These are phyloP conservation scores for Ganoderma multipileum DNA, from an alignment of 1,284 basidiomycete species.

Conservation along the genomic window DNA sequence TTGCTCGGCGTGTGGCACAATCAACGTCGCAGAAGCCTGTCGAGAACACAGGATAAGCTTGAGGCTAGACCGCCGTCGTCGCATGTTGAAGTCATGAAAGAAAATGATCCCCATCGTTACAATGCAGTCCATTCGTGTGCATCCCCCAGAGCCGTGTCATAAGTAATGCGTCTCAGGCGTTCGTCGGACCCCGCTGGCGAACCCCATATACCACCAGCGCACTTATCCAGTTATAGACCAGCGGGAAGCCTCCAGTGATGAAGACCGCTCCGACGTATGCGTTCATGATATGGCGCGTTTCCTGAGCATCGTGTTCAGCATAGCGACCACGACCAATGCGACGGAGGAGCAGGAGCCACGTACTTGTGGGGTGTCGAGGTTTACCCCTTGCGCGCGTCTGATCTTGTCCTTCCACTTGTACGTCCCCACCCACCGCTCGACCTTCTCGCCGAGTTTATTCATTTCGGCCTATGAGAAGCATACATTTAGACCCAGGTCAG, in stretches of 20 bases:
- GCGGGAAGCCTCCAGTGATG: conserved; percentile 57
- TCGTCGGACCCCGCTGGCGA: neutral
- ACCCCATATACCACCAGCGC: neutral
- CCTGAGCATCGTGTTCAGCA: conserved; percentile 46
- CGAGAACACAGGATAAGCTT: neutral
- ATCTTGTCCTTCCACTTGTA: conserved; percentile 67
- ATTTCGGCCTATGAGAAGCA: conserved; percentile 35
- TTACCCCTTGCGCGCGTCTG: conserved; percentile 54
- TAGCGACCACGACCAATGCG: conserved; percentile 13
- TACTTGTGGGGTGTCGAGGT: conserved; percentile 57
- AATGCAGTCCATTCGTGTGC: neutral
- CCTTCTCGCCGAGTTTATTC: conserved; percentile 46
- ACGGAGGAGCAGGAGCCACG: conserved; percentile 19
- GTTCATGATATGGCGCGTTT: conserved; percentile 64
- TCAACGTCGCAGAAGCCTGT: neutral
- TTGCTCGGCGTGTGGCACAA: too few relatives aligned
- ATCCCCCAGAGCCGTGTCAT: too few relatives aligned
- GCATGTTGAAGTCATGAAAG: too few relatives aligned
- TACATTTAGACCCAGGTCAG: neutral
- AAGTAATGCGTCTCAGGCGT: neutral
- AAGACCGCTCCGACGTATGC: conserved; percentile 74
- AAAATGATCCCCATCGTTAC: neutral
- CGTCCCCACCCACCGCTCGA: conserved; percentile 62
- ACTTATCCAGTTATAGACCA: conserved; percentile 60
- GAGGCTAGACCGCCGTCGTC: too few relatives aligned